A percentile compares a stretch with the other conserved stretches of the same genome.
phyloP scores from a whole-genome alignment of 1,139 yeast species.

The Debaryomycetaceae sp. region DNA sequence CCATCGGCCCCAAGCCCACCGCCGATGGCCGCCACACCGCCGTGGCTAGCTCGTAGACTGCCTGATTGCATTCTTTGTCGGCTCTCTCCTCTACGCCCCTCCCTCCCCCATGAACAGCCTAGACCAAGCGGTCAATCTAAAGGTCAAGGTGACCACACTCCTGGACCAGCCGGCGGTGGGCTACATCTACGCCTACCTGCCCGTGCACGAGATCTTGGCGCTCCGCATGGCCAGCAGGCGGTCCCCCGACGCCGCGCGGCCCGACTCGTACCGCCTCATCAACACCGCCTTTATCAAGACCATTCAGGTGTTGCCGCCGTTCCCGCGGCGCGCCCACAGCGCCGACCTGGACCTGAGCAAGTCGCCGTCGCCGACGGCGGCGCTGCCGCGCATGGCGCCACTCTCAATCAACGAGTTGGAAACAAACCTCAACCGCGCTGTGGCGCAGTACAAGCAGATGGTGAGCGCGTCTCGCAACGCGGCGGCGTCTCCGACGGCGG shows the following conservation, averaged over 20 bases:
- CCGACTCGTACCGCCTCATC: conserved; percentile 45
- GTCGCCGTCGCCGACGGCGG: conserved; percentile 6
- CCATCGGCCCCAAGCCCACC: no score
- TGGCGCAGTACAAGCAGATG: conserved; percentile 12
- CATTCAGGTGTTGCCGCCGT: conserved; percentile 36
- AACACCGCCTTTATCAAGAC: conserved; percentile 57
- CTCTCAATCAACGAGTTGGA: conserved; percentile 18
- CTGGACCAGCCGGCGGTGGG: conserved; percentile 59
- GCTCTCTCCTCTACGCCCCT: neutral
- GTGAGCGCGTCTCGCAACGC: conserved; percentile 7
- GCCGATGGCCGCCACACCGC: no score
- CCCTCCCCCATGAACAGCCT: conserved; percentile 22
- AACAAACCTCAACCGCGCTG: conserved; percentile 13
- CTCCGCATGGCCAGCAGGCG: conserved; percentile 18
- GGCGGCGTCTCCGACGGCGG: conserved; percentile 14
- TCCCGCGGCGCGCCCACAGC: conserved; percentile 14
- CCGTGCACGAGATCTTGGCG: conserved; percentile 21
- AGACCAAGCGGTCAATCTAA: conserved; percentile 33
- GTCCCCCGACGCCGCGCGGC: conserved; percentile 15
- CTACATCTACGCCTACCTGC: conserved; percentile 54
- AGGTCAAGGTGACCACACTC: conserved; percentile 58
- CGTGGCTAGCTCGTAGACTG: no score
- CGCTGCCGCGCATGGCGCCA: conserved; percentile 5
- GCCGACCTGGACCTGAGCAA: neutral
- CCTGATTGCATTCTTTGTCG: no score